Conservation (phyloP, 2,329 filamentous ascomycete genomes). For the Paracoccidioides brasiliensis region DNA sequence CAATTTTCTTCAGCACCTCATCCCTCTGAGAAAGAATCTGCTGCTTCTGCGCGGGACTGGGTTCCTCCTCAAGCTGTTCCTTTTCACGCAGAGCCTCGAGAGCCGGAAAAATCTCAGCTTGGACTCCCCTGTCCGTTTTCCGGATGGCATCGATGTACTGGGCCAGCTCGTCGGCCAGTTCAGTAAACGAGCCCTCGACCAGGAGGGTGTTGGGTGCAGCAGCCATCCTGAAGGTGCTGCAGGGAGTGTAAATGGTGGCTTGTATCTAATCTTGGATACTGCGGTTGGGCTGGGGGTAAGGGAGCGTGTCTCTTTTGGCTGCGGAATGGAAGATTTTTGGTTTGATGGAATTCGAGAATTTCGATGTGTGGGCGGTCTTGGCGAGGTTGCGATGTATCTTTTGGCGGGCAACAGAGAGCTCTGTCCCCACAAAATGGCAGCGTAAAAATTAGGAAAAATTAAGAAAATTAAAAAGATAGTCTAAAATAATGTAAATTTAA, state of each 20-base stretch:
- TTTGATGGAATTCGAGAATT: constrained; percentile 5
- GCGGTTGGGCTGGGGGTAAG: neutral
- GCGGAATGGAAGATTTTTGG: neutral
- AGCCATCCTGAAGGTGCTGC: constrained; percentile 34
- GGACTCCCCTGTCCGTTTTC: constrained; percentile 45
- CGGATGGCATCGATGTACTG: constrained; percentile 80
- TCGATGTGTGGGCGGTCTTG: constrained; percentile 10
- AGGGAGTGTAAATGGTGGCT: neutral
- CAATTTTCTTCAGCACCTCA: constrained; percentile 79
- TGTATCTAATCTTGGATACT: neutral
- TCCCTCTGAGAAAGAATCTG: constrained; percentile 48
- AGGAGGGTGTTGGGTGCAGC: constrained; percentile 50
- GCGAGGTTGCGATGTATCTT: constrained; percentile 3
- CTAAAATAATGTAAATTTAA: too few relatives aligned
- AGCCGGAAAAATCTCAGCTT: constrained; percentile 56
- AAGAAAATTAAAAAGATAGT: neutral
- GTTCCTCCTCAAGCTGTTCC: constrained; percentile 40
- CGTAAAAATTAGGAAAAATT: neutral
- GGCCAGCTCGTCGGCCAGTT: constrained; percentile 87
- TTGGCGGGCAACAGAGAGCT: neutral
- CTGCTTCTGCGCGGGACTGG: constrained; percentile 21
- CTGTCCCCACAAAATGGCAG: neutral
- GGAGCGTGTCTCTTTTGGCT: neutral
- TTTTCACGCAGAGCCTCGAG: constrained; percentile 44
- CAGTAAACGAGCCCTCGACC: constrained; percentile 86